Percentiles rank a stretch among this genome's conserved stretches.
These are phyloP conservation scores for Backusella luteola DNA, from an alignment of 192 early-diverging fungal species.

Conservation along the genomic window DNA sequence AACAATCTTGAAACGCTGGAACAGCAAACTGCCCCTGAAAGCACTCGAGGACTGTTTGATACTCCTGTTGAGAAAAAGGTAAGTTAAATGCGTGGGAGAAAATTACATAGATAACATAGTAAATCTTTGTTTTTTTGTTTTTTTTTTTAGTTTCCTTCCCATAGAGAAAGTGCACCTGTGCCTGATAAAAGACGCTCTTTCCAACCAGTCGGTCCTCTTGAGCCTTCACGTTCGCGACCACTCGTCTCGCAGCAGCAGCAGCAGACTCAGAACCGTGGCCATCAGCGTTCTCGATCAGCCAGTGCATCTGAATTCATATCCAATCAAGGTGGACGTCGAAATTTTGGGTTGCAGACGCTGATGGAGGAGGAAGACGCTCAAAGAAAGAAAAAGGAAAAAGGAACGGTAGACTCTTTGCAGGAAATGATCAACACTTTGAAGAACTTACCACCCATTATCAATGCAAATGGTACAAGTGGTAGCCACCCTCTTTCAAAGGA, in stretches of 20 bases:
- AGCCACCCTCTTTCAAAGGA: neutral
- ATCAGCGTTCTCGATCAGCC: conserved; percentile 36
- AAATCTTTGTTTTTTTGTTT: conserved; percentile 5
- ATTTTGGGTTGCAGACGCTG: conserved; percentile 26
- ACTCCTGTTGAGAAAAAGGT: conserved; percentile 16
- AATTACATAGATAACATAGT: neutral
- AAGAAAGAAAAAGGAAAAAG: conserved; percentile 36
- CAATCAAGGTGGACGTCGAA: conserved; percentile 1
- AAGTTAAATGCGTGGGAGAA: neutral
- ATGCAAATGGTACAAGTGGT: neutral
- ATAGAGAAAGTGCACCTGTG: conserved; percentile 15
- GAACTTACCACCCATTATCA: conserved; percentile 38
- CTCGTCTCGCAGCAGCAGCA: neutral
- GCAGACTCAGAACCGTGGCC: conserved; percentile 14
- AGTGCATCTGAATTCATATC: conserved; percentile 26
- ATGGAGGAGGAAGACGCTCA: conserved; percentile 23
- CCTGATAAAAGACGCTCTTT: conserved; percentile 11
- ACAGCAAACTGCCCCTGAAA: conserved; percentile 43
- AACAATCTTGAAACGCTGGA: conserved; percentile 24
- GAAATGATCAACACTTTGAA: conserved; percentile 53
- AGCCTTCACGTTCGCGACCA: conserved; percentile 4
- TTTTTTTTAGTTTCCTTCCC: conserved; percentile 14
- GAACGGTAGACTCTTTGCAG: conserved; percentile 46
- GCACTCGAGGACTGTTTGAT: conserved; percentile 42
- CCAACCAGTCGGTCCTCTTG: neutral